Evolutionary conservation across 1,284 basidiomycete species (phyloP).

Genomic region (Ustilago loliicola): DNA sequence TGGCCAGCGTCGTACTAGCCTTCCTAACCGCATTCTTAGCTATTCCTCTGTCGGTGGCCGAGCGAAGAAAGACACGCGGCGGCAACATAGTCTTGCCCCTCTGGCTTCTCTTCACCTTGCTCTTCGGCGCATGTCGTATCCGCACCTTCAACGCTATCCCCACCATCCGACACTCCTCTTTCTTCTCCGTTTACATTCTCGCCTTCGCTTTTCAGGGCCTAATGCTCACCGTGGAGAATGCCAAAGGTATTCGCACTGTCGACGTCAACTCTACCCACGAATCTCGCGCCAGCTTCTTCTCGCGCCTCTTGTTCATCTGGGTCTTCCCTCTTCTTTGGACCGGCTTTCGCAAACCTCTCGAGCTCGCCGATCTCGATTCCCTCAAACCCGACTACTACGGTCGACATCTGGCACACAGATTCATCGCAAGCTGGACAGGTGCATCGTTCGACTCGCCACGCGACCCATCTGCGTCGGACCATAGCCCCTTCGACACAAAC

Average conservation of each 20-base stretch:
- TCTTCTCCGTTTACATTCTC: conserved; percentile 44
- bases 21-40: conserved; percentile 37
- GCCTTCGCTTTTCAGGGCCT: conserved; percentile 39
- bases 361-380: conserved; percentile 46
- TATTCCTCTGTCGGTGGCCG: conserved; percentile 35
- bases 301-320: conserved; percentile 56
- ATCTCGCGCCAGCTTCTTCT: conserved; percentile 54
- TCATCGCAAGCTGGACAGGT: conserved; percentile 41
- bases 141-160: conserved; percentile 50
- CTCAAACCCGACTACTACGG: conserved; percentile 47
- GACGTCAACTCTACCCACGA: conserved; percentile 45
- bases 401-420: conserved; percentile 23
- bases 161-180: conserved; percentile 27
- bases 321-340: conserved; percentile 48
- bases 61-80: conserved; percentile 47
- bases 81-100: conserved; percentile 49
- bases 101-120: conserved; percentile 45
- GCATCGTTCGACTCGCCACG: neutral
- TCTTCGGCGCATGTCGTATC: conserved; percentile 52
- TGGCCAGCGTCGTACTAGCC: conserved; percentile 33
- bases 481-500: neutral
- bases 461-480: neutral
- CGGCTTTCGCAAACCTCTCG: conserved; percentile 44
- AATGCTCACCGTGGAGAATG: conserved; percentile 54
- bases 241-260: conserved; percentile 28